These are phyloP conservation scores for Amoebophrya sp. DNA, from an alignment of 169 alveolate species.

Conservation along the genomic window DNA sequence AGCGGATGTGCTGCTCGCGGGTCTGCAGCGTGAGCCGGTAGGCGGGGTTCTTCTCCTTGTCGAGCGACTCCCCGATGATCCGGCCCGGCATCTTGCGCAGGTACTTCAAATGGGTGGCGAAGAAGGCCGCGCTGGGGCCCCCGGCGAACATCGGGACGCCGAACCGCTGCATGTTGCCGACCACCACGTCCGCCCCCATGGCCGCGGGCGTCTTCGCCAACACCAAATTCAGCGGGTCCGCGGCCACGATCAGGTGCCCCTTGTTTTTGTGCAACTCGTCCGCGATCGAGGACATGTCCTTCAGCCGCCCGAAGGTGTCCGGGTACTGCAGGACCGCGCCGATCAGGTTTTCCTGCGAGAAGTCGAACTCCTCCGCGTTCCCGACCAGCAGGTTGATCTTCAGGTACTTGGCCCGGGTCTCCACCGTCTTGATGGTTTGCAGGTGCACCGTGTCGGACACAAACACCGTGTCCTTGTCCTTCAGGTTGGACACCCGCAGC, in stretches of 20 bases:
- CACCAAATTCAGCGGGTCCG: conserved; percentile 61
- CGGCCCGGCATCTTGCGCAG: conserved; percentile 78
- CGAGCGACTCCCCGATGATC: conserved; percentile 69
- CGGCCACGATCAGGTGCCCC: conserved; percentile 58
- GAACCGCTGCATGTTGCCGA: conserved; percentile 70
- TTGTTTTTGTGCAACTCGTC: conserved; percentile 48
- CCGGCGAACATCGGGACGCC: conserved; percentile 82
- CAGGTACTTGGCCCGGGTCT: conserved; percentile 64
- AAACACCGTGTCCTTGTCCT: conserved; percentile 54
- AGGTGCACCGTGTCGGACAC: conserved; percentile 60
- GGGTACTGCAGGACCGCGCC: conserved; percentile 70
- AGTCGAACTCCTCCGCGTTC: conserved; percentile 59
- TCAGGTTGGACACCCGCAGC: conserved; percentile 42
- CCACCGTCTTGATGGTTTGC: conserved; percentile 58
- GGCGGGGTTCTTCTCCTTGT: conserved; percentile 65
- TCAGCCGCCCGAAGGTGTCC: conserved; percentile 61
- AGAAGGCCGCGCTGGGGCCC: conserved; percentile 80
- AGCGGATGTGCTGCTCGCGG: conserved; percentile 77
- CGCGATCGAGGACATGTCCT: conserved; percentile 57
- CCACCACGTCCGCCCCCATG: conserved; percentile 69
- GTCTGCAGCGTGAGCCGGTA: conserved; percentile 75
- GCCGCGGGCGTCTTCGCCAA: conserved; percentile 62
- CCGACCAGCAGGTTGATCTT: conserved; percentile 63
- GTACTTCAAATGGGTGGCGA: conserved; percentile 61
- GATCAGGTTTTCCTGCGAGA: conserved; percentile 53